Evolutionary conservation across 305 asterid species (phyloP).

Genomic region (Fraxinus paxiana): DNA sequence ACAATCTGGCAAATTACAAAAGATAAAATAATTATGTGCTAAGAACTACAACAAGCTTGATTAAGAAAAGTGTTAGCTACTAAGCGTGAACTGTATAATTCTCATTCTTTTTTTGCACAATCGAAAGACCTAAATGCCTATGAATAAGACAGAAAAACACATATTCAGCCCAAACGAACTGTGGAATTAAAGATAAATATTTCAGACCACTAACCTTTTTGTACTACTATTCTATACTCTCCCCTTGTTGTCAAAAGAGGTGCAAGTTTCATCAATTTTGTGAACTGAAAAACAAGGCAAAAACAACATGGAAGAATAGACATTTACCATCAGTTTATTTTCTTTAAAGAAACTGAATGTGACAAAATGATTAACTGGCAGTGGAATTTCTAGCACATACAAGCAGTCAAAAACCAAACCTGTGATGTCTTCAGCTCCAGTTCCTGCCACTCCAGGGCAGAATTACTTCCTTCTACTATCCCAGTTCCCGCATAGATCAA

Average conservation of each 20-base stretch:
- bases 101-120: neutral
- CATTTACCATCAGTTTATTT: neutral
- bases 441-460: slow-evolving; percentile 88
- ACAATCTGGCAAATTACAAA: slow-evolving; percentile 25
- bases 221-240: slow-evolving; percentile 32
- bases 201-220: slow-evolving; percentile 35
- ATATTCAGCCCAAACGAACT: neutral
- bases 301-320: slow-evolving; percentile 11
- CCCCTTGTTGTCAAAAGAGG: slow-evolving; percentile 42
- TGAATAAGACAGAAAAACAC: neutral
- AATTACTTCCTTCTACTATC: slow-evolving; percentile 80
- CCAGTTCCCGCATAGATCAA: slow-evolving; percentile 94
- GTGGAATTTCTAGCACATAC: neutral
- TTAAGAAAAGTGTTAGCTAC: neutral
- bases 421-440: slow-evolving; percentile 92
- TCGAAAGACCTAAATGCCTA: neutral
- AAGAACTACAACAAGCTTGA: slow-evolving; percentile 4
- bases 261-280: slow-evolving; percentile 72
- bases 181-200: neutral
- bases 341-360: neutral
- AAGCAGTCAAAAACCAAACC: slow-evolving; percentile 41
- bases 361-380: neutral
- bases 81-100: neutral
- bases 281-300: slow-evolving; percentile 47
- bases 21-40: slow-evolving; percentile 10